Conservation (phyloP, 2,329 filamentous ascomycete genomes). For the Colletotrichum sp. region DNA sequence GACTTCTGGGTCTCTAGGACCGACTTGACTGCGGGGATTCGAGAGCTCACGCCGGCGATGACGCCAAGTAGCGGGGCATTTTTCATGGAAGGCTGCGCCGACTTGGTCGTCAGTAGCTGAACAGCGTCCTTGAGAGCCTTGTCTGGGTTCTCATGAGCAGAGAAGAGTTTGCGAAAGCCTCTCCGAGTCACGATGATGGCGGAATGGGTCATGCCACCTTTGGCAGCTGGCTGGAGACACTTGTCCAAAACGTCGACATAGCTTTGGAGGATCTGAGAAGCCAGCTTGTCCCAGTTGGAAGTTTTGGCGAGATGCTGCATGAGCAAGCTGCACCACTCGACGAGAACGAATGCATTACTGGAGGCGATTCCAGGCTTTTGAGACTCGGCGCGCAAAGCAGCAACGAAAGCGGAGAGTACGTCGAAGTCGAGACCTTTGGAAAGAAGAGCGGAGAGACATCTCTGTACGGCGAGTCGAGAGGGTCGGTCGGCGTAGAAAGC, state of each 20-base stretch:
- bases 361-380: constrained; percentile 79
- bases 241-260: constrained; percentile 79
- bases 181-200: constrained; percentile 80
- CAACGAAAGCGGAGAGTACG: constrained; percentile 68
- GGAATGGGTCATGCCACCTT: constrained; percentile 70
- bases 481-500: constrained; percentile 84
- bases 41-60: constrained; percentile 83
- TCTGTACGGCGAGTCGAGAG: constrained; percentile 83
- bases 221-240: constrained; percentile 71
- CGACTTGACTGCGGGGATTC: constrained; percentile 67
- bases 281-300: constrained; percentile 67
- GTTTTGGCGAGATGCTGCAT: constrained; percentile 73
- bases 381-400: constrained; percentile 73
- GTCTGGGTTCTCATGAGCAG: constrained; percentile 59
- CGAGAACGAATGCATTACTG: constrained; percentile 83
- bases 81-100: constrained; percentile 64
- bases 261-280: constrained; percentile 68
- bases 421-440: constrained; percentile 60
- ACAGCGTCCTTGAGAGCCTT: constrained; percentile 69
- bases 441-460: constrained; percentile 75
- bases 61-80: constrained; percentile 83
- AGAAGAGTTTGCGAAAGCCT: constrained; percentile 77
- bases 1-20: constrained; percentile 70
- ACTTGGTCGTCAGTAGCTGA: constrained; percentile 71
- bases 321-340: constrained; percentile 87